phyloP scores from a whole-genome alignment of 1,284 basidiomycete species.

The Melampsora americana region DNA sequence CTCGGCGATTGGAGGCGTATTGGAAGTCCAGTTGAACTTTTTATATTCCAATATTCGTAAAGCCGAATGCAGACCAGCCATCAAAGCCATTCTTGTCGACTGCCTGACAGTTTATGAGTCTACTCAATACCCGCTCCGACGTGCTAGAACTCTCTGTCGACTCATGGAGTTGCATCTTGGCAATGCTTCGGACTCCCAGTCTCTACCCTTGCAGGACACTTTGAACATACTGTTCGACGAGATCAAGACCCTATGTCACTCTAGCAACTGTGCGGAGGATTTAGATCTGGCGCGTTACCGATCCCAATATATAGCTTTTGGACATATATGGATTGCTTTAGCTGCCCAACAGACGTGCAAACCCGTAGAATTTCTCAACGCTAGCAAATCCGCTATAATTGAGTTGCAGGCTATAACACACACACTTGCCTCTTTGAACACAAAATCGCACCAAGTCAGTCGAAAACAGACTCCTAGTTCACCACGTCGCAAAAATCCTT shows the following conservation, averaged over 20 bases:
- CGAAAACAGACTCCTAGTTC: not conserved
- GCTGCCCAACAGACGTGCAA: constrained; percentile 19
- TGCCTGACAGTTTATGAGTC: constrained; percentile 34
- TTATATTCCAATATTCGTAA: constrained; percentile 32
- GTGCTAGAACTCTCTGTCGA: constrained; percentile 25
- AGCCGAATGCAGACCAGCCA: constrained; percentile 22
- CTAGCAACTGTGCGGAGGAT: constrained; percentile 19
- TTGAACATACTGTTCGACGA: constrained; percentile 19
- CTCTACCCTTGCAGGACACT: constrained; percentile 8
- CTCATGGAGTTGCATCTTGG: constrained; percentile 42
- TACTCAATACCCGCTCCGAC: constrained; percentile 24
- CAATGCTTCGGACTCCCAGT: constrained; percentile 16
- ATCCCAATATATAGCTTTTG: constrained; percentile 21
- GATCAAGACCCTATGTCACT: constrained; percentile 12
- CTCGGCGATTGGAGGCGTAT: constrained; percentile 30
- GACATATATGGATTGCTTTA: constrained; percentile 37
- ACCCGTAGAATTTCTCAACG: constrained; percentile 10
- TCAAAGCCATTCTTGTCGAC: constrained; percentile 24
- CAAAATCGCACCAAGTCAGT: not conserved
- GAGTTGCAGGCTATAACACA: constrained; percentile 21
- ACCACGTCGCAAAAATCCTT: not conserved
- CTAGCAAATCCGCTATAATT: constrained; percentile 21
- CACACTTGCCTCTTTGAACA: constrained; percentile 1
- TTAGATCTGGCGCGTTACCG: constrained; percentile 14
- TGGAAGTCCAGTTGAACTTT: constrained; percentile 39